Evolutionary conservation across 108 stramenopile genomes (phyloP), one percentile per base, ranked within the genome.

Genomic region (Cylindrotheca closterium): DNA sequence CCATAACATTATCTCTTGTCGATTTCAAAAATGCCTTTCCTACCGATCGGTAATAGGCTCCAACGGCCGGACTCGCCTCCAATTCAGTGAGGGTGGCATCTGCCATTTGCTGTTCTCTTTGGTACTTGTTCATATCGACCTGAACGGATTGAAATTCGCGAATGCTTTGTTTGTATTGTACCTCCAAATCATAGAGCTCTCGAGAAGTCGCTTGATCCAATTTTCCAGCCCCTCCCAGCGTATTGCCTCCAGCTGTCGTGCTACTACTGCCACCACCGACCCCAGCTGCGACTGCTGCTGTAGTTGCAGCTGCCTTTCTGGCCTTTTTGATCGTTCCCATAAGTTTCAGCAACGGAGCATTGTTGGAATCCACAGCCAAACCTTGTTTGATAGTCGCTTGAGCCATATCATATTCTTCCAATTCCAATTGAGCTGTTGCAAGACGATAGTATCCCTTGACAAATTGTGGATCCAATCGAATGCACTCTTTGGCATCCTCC

Each of bases 391-490:
- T 80, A 12, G 91, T 88, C 17, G 88, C 75, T 17, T 75, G 48
- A 33, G 93, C 96, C 8, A 71, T 71, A 29, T 92, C 92, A 49
- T 84, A 86, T 45, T 92, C 74, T 51, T 86, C 60, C 58, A 79
- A 70, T 72, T 93, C 92, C 4, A 88, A 79, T 63, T 88, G 91
- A 21, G 93, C 93, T 47, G 70, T 77, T 8, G 92, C 90, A 21
- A 96, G 80, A 15, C 96, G 88, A 69, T 96, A 95, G 69, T 94
- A 96, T 37, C 92, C 96, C 63, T 95, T 95, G 63, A 95, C 69
- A 70, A 96, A 96, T 47, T 81, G 31, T 5, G 96, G 96, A 52
- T 93, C 63, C 17, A 91, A 56, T 67, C 86, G 79, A 46, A 96
- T 89, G 78, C 96, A 96, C 69, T 91, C 90, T 65, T 92, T 94